Evolutionary conservation across 176 grass and related monocot species (phyloP).

Genomic region (Avena eriantha): DNA sequence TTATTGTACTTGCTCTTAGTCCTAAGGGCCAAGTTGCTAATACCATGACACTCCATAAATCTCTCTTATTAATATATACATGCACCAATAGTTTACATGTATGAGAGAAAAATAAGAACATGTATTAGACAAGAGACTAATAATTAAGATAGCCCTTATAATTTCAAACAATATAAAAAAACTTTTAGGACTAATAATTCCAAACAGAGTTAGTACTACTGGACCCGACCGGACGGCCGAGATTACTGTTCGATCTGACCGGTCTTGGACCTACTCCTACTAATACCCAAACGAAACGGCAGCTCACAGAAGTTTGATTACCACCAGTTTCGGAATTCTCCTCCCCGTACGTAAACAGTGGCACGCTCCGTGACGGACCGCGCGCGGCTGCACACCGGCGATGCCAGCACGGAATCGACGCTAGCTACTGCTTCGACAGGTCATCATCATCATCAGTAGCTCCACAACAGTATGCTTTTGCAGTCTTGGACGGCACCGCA

Average conservation of each 20-base stretch:
- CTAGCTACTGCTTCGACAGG: background rate
- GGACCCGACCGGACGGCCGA: background rate
- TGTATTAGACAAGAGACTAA: too few species aligned
- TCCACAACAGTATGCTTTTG: background rate
- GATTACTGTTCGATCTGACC: conserved; percentile 19
- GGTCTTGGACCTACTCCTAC: background rate
- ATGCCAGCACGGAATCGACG: background rate
- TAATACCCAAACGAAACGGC: background rate
- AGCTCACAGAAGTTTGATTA: too few species aligned
- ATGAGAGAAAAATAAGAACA: too few species aligned
- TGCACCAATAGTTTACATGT: too few species aligned
- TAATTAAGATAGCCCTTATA: too few species aligned
- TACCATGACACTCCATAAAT: too few species aligned
- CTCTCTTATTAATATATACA: too few species aligned
- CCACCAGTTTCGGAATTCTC: background rate
- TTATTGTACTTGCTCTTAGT: too few species aligned
- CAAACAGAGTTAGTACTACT: too few species aligned
- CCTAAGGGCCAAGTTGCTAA: too few species aligned
- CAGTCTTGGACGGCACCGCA: background rate
- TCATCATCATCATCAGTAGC: background rate
- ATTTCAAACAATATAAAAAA: too few species aligned
- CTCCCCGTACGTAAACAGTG: background rate
- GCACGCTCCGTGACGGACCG: background rate
- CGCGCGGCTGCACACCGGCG: background rate
- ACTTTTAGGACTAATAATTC: too few species aligned